Percentiles rank a stretch among this genome's conserved stretches.
Evolutionary conservation across 768 basidiomycete species (phyloP).

Genomic region (Tylopilus rubrobrunneus): DNA sequence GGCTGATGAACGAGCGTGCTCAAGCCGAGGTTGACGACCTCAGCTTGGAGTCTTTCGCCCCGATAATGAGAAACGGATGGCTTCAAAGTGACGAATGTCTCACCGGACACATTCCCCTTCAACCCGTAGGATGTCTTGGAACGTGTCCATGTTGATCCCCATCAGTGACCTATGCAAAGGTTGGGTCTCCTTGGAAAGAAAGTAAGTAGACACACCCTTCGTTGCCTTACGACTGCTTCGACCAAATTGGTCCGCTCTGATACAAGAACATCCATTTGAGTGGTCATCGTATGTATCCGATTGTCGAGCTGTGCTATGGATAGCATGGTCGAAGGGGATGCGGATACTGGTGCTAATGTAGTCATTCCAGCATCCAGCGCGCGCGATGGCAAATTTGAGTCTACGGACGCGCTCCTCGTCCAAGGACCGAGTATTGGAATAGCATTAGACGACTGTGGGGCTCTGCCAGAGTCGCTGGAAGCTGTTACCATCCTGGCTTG

Average conservation of each 20-base stretch:
- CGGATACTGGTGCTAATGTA: neutral
- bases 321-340: constrained; percentile 1
- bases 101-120: no score
- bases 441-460: neutral
- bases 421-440: constrained; percentile 6
- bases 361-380: neutral
- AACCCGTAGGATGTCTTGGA: constrained; percentile 24
- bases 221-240: constrained; percentile 18
- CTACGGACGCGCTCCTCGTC: constrained; percentile 21
- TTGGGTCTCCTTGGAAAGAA: neutral
- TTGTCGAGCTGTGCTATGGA: constrained; percentile 32
- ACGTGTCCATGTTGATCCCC: no score
- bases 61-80: no score
- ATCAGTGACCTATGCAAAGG: constrained; percentile 11
- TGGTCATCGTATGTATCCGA: constrained; percentile 34
- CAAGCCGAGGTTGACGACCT: no score
- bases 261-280: constrained; percentile 35
- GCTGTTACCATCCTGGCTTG: constrained; percentile 12
- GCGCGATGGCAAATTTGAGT: constrained; percentile 13
- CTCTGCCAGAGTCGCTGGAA: neutral
- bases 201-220: constrained; percentile 17
- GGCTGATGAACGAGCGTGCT: no score
- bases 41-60: no score
- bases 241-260: constrained; percentile 30
- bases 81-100: no score